Evolutionary conservation across 768 basidiomycete species (phyloP).

Genomic region (Lactarius hengduanensis): DNA sequence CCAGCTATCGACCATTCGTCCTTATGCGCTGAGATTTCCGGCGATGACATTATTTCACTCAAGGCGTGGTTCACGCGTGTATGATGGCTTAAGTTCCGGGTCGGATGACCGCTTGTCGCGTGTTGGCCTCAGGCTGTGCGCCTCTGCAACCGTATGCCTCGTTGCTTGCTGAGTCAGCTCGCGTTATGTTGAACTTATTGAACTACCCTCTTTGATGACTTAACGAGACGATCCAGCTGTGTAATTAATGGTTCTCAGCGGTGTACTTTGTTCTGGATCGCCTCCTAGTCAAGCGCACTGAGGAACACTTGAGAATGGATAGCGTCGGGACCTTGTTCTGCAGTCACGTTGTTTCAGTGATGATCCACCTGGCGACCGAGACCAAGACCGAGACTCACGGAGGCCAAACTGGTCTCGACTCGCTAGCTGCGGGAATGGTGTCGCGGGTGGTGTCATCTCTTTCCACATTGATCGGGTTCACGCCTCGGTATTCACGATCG

Average conservation of each 20-base stretch:
- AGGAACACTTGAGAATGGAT: no score
- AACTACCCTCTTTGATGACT: neutral
- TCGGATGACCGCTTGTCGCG: neutral
- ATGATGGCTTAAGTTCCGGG: neutral
- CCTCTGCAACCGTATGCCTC: neutral
- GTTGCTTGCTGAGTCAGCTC: neutral
- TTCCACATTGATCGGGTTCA: no score
- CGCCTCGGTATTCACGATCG: no score
- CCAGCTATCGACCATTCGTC: neutral
- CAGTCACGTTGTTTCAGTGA: no score
- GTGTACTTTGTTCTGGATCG: neutral
- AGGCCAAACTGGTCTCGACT: no score
- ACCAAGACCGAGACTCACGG: no score
- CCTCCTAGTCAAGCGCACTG: neutral
- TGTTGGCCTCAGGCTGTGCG: neutral
- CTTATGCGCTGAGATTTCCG: neutral
- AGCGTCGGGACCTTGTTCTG: no score
- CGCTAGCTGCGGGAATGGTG: no score
- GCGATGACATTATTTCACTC: neutral
- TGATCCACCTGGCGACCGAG: no score
- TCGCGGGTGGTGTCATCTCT: no score
- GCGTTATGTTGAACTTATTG: neutral
- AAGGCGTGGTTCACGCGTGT: neutral
- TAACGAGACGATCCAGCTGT: neutral
- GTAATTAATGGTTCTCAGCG: neutral